Percentiles rank a stretch among this genome's conserved stretches.
These are phyloP conservation scores for Blakeslea trispora DNA, from an alignment of 371 early-diverging fungal genomes.

Conservation along the genomic window DNA sequence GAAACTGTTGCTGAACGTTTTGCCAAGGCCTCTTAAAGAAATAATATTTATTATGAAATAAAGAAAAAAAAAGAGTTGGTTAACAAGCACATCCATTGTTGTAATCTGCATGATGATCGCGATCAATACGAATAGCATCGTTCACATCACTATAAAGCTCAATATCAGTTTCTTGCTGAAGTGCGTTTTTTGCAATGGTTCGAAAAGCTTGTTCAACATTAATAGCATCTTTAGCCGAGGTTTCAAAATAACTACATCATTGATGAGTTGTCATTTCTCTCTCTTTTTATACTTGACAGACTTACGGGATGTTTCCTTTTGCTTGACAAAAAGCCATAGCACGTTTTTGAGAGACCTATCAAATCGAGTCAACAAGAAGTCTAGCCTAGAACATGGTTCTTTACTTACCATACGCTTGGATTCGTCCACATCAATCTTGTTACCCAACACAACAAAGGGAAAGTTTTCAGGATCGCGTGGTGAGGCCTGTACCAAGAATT, in stretches of 20 bases:
- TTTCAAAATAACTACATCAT: slow-evolving; percentile 71
- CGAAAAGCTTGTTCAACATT: slow-evolving; percentile 96
- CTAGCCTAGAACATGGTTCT: background rate
- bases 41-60: background rate
- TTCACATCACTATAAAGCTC: slow-evolving; percentile 50
- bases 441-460: slow-evolving; percentile 97
- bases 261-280: background rate
- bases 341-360: slow-evolving; percentile 85
- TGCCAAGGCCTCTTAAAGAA: slow-evolving; percentile 51
- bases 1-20: slow-evolving; percentile 87
- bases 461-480: slow-evolving; percentile 94
- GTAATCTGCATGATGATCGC: slow-evolving; percentile 26
- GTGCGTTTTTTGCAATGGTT: slow-evolving; percentile 86
- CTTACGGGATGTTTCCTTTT: slow-evolving; percentile 88
- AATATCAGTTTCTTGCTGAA: slow-evolving; percentile 84
- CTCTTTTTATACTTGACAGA: too few species aligned
- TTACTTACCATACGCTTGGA: slow-evolving; percentile 82
- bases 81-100: slow-evolving; percentile 39
- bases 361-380: background rate
- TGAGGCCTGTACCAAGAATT: slow-evolving; percentile 92
- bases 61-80: slow-evolving; percentile 5
- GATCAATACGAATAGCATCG: slow-evolving; percentile 38
- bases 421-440: slow-evolving; percentile 98
- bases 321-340: slow-evolving; percentile 96
- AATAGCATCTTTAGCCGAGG: slow-evolving; percentile 94